A percentile compares a stretch with the other conserved stretches of the same genome.
phyloP scores from a whole-genome alignment of 2,329 filamentous ascomycete genomes.

The Sporothrix inflata region DNA sequence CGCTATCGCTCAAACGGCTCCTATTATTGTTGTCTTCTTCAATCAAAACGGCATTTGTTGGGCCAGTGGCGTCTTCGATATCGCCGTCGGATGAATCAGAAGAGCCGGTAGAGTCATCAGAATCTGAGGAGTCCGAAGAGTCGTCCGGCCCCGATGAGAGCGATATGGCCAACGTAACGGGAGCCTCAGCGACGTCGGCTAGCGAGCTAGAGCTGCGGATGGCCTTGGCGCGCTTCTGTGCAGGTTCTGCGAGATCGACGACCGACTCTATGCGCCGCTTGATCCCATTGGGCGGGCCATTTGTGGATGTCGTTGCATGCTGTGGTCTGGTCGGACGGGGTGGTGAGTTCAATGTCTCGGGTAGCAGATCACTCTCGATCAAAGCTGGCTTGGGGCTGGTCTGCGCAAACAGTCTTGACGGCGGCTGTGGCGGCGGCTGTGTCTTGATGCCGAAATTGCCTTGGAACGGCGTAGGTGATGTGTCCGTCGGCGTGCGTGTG shows the following conservation, averaged over 20 bases:
- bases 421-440: background rate
- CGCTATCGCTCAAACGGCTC: background rate
- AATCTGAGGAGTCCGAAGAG: background rate
- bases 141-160: background rate
- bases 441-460: background rate
- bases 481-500: background rate
- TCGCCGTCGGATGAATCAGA: background rate
- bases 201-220: background rate
- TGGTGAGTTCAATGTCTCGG: background rate
- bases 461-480: background rate
- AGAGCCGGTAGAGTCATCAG: background rate
- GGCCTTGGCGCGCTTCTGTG: constrained; percentile 11
- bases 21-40: background rate
- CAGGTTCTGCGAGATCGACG: background rate
- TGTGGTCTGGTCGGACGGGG: background rate
- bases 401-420: background rate
- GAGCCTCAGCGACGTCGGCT: background rate
- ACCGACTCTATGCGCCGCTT: background rate
- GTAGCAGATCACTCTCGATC: background rate
- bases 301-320: background rate
- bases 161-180: background rate
- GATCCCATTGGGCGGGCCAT: background rate
- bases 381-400: background rate
- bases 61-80: background rate
- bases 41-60: too few relatives aligned